Conservation (phyloP, 2,329 filamentous ascomycete species). For the Xylariaceae sp. region DNA sequence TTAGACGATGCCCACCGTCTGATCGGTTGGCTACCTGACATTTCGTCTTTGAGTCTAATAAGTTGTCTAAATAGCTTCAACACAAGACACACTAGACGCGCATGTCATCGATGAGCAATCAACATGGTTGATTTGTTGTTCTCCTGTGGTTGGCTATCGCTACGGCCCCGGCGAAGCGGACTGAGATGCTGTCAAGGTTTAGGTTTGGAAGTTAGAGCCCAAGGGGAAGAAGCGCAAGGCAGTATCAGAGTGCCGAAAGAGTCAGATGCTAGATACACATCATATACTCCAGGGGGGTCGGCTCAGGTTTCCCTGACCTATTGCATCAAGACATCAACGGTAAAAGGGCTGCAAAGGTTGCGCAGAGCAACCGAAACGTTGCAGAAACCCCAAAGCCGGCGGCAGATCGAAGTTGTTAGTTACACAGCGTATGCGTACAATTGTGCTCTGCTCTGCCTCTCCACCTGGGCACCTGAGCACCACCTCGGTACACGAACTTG, state of each 20-base stretch:
- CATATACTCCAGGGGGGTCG: conserved; percentile 10
- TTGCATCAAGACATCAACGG: not conserved
- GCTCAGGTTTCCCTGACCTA: conserved; percentile 6
- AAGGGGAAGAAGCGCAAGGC: conserved; percentile 6
- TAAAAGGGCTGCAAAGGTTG: conserved; percentile 13
- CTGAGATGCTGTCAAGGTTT: conserved; percentile 9
- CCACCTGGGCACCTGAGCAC: conserved; percentile 7
- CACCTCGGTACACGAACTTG: conserved; percentile 11
- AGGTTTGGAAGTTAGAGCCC: conserved; percentile 4
- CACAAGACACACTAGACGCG: conserved; percentile 15
- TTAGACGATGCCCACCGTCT: conserved; percentile 15
- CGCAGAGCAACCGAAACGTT: conserved; percentile 20
- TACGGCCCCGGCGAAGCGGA: conserved; percentile 3
- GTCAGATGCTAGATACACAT: conserved; percentile 11
- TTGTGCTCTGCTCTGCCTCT: not conserved
- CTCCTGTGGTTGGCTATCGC: conserved; percentile 4
- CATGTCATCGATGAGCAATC: not conserved
- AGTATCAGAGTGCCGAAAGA: conserved; percentile 6
- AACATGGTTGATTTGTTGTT: not conserved
- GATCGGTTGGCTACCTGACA: not conserved
- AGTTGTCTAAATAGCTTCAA: not conserved
- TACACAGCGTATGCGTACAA: not conserved
- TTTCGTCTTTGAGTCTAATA: not conserved
- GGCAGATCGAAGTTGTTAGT: conserved; percentile 18
- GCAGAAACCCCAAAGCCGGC: conserved; percentile 20